Evolutionary conservation across 805 yeast genomes (phyloP), one percentile per base, ranked within the genome.

Genomic region (Wickerhamomyces silvicola): DNA sequence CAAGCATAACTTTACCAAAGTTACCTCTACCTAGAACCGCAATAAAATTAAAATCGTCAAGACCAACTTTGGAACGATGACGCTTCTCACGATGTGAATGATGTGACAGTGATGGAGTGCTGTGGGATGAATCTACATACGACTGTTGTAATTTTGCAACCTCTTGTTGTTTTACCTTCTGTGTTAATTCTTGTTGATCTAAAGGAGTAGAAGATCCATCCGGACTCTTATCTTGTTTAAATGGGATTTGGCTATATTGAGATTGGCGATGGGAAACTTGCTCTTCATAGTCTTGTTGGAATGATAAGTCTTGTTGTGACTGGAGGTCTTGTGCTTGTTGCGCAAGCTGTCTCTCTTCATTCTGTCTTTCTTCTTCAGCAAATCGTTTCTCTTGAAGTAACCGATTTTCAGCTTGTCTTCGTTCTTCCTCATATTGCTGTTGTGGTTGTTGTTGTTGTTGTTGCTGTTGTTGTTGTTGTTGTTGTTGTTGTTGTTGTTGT

Each of bases 11-110:
- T 55, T 92, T 92, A 60, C 99, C 99, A 57, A 92, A 92, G 57
- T 92, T 92, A 62, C 99, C 99, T 56, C 88, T 92, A 48, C 99
- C 99, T 37, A 92, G 70, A 8, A 92, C 98, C 8, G 97, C 94
- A 45, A 92, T 62, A 52, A 92, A 82, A 46, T 85, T 81, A 69
- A 92, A 92, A 59, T 92, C 97, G 56, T 92, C 97, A 36, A 92
- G 69, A 0, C 98, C 97, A 35, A 88, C 76, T 57, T 78, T 81
- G 49, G 81, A 75, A 45, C 85, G 76, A 45, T 66, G 68, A 28
- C 48, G 48, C 19, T 36, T 47, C n/a, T 46, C 47, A 11, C 35
- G 38, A 12, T 42, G 47, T n/a, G 24, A 41, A 14, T 24, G 38
- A 15, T n/a, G 54, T 30, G 10, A 22, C 29, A 18, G 33, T 24